Evolutionary conservation across 108 stramenopile genomes (phyloP).

Genomic region (Conticribra weissflogii): DNA sequence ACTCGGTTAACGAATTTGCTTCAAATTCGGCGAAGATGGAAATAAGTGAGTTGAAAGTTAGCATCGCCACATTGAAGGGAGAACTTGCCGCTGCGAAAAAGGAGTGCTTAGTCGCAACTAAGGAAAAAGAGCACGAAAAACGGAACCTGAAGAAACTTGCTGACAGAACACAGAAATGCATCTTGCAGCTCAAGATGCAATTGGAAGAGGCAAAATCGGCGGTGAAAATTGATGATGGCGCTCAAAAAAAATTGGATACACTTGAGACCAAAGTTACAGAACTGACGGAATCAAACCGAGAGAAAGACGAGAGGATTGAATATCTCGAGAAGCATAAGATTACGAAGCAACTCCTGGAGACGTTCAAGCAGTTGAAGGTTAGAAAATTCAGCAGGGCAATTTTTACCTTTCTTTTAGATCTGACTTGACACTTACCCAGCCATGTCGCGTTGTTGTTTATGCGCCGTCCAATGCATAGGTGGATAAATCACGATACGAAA

Average conservation of each 20-base stretch:
- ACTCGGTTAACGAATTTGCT: conserved; percentile 28
- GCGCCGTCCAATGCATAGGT: conserved; percentile 26
- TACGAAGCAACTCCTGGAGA: conserved; percentile 75
- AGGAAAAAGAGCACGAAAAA: conserved; percentile 38
- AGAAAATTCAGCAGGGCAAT: background rate
- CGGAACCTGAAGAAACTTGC: conserved; percentile 45
- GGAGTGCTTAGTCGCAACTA: conserved; percentile 31
- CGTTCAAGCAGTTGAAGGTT: conserved; percentile 81
- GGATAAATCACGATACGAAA: conserved; percentile 49
- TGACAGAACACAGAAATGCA: conserved; percentile 35
- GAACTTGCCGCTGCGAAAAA: conserved; percentile 37
- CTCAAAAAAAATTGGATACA: conserved; percentile 9
- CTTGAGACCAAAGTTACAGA: conserved; percentile 50
- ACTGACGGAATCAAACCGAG: conserved; percentile 40
- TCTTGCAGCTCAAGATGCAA: conserved; percentile 2
- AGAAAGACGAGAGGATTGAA: conserved; percentile 79
- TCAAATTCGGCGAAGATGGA: conserved; percentile 39
- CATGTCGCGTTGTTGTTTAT: background rate
- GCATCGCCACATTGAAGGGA: conserved; percentile 34
- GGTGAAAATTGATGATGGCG: background rate
- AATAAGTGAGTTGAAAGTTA: conserved; percentile 35
- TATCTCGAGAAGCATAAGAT: conserved; percentile 75
- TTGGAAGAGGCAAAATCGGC: conserved; percentile 30
- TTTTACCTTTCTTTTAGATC: background rate
- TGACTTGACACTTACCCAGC: background rate